Evolutionary conservation across 2,329 filamentous ascomycete genomes (phyloP).

Genomic region (Bimuria novae-zelandiae): DNA sequence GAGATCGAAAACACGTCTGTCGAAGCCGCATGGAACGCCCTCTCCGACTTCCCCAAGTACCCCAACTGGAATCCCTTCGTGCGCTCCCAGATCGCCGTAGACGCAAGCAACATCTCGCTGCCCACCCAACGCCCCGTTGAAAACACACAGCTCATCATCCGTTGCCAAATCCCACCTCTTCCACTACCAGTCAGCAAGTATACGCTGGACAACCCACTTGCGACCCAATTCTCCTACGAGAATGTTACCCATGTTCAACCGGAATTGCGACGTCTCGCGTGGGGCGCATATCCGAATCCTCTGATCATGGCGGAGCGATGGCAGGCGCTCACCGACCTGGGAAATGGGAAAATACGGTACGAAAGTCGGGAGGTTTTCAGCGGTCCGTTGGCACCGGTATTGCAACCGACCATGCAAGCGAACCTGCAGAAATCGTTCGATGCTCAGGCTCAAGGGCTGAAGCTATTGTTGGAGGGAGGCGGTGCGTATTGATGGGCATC

Average conservation of each 20-base stretch:
- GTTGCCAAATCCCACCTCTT: conserved; percentile 36
- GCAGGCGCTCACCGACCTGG: conserved; percentile 33
- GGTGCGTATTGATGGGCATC: neutral
- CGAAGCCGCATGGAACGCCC: conserved; percentile 29
- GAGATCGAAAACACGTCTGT: conserved; percentile 28
- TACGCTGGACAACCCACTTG: conserved; percentile 30
- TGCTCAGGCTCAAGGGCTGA: conserved; percentile 34
- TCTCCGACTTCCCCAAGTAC: conserved; percentile 34
- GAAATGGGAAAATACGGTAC: conserved; percentile 32
- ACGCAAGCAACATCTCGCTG: conserved; percentile 23
- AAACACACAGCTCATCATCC: conserved; percentile 27
- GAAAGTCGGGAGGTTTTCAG: conserved; percentile 37
- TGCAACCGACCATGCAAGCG: conserved; percentile 20
- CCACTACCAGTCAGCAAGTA: conserved; percentile 31
- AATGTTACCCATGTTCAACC: conserved; percentile 36
- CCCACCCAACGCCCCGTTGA: conserved; percentile 32
- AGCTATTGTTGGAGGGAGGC: conserved; percentile 23
- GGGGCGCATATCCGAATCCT: conserved; percentile 22
- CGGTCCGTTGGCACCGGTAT: conserved; percentile 20
- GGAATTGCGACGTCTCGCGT: conserved; percentile 30
- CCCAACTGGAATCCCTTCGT: conserved; percentile 41
- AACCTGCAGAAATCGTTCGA: conserved; percentile 32
- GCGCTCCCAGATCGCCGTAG: conserved; percentile 29
- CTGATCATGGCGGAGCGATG: conserved; percentile 29
- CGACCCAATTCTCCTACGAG: conserved; percentile 33